Percentiles rank a stretch among this genome's conserved stretches.
Evolutionary conservation across 306 rosid species (phyloP).

Genomic region (Coriaria nepalensis): DNA sequence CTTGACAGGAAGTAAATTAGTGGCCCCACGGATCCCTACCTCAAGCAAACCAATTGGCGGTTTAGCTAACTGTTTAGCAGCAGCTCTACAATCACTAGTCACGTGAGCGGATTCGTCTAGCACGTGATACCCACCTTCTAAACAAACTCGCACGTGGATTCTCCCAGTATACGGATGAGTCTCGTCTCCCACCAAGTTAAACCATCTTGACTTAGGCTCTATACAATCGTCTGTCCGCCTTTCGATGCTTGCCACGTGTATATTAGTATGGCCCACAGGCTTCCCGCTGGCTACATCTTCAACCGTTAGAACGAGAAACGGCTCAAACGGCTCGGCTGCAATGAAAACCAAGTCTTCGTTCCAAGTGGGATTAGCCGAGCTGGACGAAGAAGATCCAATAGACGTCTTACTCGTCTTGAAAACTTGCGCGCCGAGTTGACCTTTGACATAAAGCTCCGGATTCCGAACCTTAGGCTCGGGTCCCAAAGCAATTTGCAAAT

Average conservation of each 20-base stretch:
- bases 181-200: constrained; percentile 44
- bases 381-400: constrained; percentile 19
- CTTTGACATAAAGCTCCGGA: constrained; percentile 54
- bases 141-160: constrained; percentile 55
- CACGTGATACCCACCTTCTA: constrained; percentile 93
- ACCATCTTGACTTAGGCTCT: constrained; percentile 68
- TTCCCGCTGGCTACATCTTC: constrained; percentile 37
- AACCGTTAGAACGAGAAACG: constrained; percentile 36
- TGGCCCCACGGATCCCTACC: constrained; percentile 74
- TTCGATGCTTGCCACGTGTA: constrained; percentile 59
- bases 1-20: constrained; percentile 63
- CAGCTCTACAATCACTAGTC: constrained; percentile 68
- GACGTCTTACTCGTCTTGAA: constrained; percentile 50
- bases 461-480: constrained; percentile 34
- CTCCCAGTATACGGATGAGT: constrained; percentile 36
- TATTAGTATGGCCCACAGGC: constrained; percentile 37
- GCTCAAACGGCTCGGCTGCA: constrained; percentile 86
- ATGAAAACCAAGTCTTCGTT: constrained; percentile 66
- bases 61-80: constrained; percentile 51
- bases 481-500: constrained; percentile 38
- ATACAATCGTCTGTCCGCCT: constrained; percentile 36
- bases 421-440: constrained; percentile 61
- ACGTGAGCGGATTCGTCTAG: constrained; percentile 75
- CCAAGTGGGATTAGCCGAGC: constrained; percentile 60
- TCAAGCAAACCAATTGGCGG: constrained; percentile 63